A percentile compares a stretch with the other conserved stretches of the same genome.
These are phyloP conservation scores for Linderniella brevidens DNA, from an alignment of 257 asterid species.

Conservation along the genomic window DNA sequence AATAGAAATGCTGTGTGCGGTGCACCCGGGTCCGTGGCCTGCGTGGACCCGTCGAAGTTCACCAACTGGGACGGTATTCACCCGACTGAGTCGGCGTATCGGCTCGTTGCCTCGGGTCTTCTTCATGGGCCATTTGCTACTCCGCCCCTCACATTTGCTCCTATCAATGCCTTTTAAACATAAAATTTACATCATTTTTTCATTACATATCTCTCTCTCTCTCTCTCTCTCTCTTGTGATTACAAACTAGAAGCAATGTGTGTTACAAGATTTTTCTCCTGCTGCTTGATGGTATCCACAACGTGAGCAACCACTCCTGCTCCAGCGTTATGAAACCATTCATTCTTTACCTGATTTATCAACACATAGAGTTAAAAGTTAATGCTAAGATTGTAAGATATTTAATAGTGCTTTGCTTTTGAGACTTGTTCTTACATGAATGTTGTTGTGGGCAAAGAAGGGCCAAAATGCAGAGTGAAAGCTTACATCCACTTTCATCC, in stretches of 20 bases:
- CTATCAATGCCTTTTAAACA: slow-evolving; percentile 8
- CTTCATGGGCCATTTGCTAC: slow-evolving; percentile 24
- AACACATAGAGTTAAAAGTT: background rate
- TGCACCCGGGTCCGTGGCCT: slow-evolving; percentile 20
- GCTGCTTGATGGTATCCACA: slow-evolving; percentile 62
- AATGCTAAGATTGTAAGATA: background rate
- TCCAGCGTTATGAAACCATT: slow-evolving; percentile 83
- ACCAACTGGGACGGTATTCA: slow-evolving; percentile 49
- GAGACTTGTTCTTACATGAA: slow-evolving; percentile 39
- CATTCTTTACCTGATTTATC: slow-evolving; percentile 83
- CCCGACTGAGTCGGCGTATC: slow-evolving; percentile 35
- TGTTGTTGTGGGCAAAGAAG: slow-evolving; percentile 85
- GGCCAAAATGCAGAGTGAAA: slow-evolving; percentile 91
- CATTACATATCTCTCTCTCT: no score
- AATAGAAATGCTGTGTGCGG: slow-evolving; percentile 43
- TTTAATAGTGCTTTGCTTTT: background rate
- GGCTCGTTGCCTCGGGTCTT: slow-evolving; percentile 19
- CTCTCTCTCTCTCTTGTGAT: background rate
- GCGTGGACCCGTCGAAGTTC: slow-evolving; percentile 17
- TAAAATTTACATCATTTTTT: no score
- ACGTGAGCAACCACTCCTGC: slow-evolving; percentile 82
- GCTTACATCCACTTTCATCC: slow-evolving; percentile 85
- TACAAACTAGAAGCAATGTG: slow-evolving; percentile 49
- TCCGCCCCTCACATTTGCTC: slow-evolving; percentile 28
- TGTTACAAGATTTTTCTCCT: slow-evolving; percentile 20